phyloP scores from a whole-genome alignment of 106 monocot genomes.

The Triglochin maritima region DNA sequence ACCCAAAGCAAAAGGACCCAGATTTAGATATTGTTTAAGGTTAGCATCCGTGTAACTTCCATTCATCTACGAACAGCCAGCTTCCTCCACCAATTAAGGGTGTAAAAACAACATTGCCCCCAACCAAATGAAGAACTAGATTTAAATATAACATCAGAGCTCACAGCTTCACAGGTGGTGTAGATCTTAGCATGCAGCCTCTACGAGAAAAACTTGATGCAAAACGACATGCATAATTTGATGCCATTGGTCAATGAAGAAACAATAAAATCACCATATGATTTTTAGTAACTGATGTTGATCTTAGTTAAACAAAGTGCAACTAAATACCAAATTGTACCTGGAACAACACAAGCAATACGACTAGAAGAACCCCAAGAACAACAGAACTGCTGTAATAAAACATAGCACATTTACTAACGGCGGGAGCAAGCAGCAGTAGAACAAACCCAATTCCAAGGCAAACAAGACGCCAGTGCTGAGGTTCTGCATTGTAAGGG shows the following conservation, averaged over 20 bases:
- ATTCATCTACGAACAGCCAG: too few species aligned
- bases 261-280: not conserved
- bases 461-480: slow-evolving; percentile 74
- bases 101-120: too few species aligned
- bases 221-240: too few species aligned
- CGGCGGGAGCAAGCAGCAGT: slow-evolving; percentile 61
- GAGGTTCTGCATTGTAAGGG: slow-evolving; percentile 43
- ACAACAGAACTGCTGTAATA: slow-evolving; percentile 94
- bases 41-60: too few species aligned
- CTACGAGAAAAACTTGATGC: too few species aligned
- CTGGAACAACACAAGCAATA: slow-evolving; percentile 83
- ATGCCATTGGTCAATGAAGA: too few species aligned
- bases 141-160: too few species aligned
- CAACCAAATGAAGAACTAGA: too few species aligned
- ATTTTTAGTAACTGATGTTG: not conserved
- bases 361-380: slow-evolving; percentile 68
- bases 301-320: not conserved
- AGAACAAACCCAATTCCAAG: slow-evolving; percentile 73
- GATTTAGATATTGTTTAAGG: not conserved
- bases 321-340: slow-evolving; percentile 20
- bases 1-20: not conserved
- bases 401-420: slow-evolving; percentile 87
- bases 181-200: not conserved
- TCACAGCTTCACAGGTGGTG: not conserved
- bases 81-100: too few species aligned